These are phyloP conservation scores for Polyplosphaeria fusca DNA, from an alignment of 495 filamentous ascomycete species.

Conservation along the genomic window DNA sequence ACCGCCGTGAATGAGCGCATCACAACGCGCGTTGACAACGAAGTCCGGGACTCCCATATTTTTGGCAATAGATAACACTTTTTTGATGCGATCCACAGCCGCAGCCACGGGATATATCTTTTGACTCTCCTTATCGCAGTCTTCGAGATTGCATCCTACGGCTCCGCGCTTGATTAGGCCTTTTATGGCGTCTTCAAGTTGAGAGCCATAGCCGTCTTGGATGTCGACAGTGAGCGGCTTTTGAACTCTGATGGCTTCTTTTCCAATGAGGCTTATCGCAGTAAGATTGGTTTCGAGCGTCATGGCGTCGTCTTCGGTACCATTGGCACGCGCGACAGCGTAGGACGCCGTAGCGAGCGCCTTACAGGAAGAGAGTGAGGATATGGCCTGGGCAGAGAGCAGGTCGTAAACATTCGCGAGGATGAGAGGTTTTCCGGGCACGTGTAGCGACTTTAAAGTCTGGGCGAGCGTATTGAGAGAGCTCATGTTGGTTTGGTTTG, in stretches of 20 bases:
- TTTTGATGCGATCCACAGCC: not conserved
- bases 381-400: not conserved
- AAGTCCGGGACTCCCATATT: not conserved
- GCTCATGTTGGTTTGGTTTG: not conserved
- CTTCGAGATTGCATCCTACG: not conserved
- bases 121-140: not conserved
- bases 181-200: not conserved
- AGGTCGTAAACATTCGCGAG: conserved; percentile 2
- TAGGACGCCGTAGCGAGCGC: conserved; percentile 1
- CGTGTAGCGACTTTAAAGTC: not conserved
- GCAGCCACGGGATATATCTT: not conserved
- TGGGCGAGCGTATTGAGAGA: not conserved
- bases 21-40: not conserved
- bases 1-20: not conserved
- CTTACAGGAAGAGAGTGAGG: not conserved
- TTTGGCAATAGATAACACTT: not conserved
- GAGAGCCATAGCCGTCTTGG: not conserved
- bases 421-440: not conserved
- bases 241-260: not conserved
- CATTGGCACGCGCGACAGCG: not conserved
- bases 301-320: not conserved
- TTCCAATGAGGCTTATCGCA: conserved; percentile 1
- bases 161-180: not conserved
- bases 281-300: not conserved
- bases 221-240: not conserved